Evolutionary conservation across 2,329 filamentous ascomycete species (phyloP).

Genomic region (Alternaria alternata): DNA sequence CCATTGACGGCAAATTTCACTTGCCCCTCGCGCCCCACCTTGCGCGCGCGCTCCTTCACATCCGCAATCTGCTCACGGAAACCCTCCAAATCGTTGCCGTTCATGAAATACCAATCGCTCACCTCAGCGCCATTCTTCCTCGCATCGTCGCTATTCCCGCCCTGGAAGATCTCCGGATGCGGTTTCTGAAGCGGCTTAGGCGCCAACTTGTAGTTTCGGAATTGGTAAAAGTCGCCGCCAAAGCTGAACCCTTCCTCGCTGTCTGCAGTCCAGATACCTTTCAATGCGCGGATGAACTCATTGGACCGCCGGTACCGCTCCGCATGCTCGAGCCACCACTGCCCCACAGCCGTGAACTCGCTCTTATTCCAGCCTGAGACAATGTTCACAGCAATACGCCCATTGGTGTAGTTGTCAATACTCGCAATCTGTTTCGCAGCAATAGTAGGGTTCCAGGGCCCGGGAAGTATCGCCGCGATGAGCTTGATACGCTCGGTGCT

Average conservation of each 20-base stretch:
- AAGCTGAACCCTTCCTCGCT: slow-evolving; percentile 58
- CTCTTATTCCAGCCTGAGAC: slow-evolving; percentile 64
- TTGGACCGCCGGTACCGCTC: slow-evolving; percentile 60
- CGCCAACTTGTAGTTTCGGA: slow-evolving; percentile 59
- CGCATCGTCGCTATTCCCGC: slow-evolving; percentile 62
- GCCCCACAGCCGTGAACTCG: slow-evolving; percentile 61
- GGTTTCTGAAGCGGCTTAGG: slow-evolving; percentile 61
- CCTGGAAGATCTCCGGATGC: slow-evolving; percentile 63
- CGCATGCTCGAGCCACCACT: slow-evolving; percentile 64
- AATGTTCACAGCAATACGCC: slow-evolving; percentile 61
- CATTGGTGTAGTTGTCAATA: slow-evolving; percentile 62
- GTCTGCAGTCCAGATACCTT: slow-evolving; percentile 59
- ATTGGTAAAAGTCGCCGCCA: slow-evolving; percentile 63
- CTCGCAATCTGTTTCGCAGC: slow-evolving; percentile 63
- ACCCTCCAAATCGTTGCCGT: slow-evolving; percentile 63
- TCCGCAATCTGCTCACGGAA: slow-evolving; percentile 61
- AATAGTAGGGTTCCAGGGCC: slow-evolving; percentile 51
- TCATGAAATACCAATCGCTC: slow-evolving; percentile 65
- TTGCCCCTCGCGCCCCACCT: slow-evolving; percentile 54
- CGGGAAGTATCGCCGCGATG: slow-evolving; percentile 61
- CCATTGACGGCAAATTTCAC: slow-evolving; percentile 61
- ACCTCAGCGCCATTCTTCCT: slow-evolving; percentile 59
- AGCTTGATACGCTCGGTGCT: slow-evolving; percentile 59
- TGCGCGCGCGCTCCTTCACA: slow-evolving; percentile 57
- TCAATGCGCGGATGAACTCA: slow-evolving; percentile 62